Conservation (phyloP, 139 green algal species). For the Chlorella sp. region DNA sequence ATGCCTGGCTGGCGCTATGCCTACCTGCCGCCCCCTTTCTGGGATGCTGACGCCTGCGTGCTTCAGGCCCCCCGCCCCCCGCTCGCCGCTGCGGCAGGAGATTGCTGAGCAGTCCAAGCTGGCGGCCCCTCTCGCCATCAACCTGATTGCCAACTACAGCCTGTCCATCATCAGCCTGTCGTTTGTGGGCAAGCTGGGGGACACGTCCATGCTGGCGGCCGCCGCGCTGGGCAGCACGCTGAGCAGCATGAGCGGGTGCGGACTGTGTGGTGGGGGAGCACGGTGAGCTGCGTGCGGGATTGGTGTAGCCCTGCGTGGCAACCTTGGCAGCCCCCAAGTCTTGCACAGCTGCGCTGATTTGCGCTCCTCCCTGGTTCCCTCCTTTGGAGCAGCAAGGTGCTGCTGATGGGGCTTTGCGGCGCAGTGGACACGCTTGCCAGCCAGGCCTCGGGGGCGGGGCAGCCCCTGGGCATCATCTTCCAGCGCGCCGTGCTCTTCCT, state of each 20-base stretch:
- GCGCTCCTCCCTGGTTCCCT: background rate
- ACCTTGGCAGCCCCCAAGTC: background rate
- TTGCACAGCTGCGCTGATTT: no score
- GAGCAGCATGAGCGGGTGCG: slow-evolving; percentile 22
- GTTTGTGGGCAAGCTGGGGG: slow-evolving; percentile 28
- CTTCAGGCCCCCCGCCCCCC: background rate
- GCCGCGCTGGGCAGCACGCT: slow-evolving; percentile 29
- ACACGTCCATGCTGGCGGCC: slow-evolving; percentile 30
- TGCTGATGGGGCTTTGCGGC: slow-evolving; percentile 20
- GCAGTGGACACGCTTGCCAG: slow-evolving; percentile 5
- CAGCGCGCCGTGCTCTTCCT: slow-evolving; percentile 23
- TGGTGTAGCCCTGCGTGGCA: no score
- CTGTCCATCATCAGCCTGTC: slow-evolving; percentile 26
- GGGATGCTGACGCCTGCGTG: no score
- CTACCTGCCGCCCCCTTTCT: no score
- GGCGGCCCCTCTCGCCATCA: slow-evolving; percentile 8
- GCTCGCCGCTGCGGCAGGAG: slow-evolving; percentile 23
- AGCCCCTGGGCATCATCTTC: slow-evolving; percentile 19
- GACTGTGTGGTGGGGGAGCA: background rate
- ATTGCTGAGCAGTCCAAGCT: slow-evolving; percentile 11
- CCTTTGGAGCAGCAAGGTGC: slow-evolving; percentile 5
- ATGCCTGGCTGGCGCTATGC: no score
- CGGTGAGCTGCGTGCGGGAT: background rate
- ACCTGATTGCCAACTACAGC: slow-evolving; percentile 35
- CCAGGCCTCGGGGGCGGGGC: slow-evolving; percentile 13